Evolutionary conservation across 208 protist genomes (phyloP).

Genomic region (Leishmania martiniquensis): DNA sequence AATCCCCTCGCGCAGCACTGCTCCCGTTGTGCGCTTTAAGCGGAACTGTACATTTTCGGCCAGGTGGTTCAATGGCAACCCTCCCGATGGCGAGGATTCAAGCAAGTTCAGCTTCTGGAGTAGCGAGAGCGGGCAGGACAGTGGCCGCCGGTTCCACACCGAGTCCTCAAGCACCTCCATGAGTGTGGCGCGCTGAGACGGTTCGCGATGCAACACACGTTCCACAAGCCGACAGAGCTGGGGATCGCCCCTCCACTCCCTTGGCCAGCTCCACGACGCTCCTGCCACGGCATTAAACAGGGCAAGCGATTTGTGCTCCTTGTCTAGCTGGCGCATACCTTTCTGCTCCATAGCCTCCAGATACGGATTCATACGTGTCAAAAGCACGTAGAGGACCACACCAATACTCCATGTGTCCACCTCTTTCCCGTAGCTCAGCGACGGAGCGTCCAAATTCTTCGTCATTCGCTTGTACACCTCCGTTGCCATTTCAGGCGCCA

Average conservation of each 20-base stretch:
- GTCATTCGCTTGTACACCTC: constrained; percentile 87
- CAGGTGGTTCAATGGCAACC: constrained; percentile 42
- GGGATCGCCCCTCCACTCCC: constrained; percentile 57
- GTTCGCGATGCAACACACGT: constrained; percentile 58
- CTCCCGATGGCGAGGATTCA: constrained; percentile 32
- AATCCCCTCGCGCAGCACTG: constrained; percentile 48
- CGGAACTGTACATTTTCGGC: constrained; percentile 43
- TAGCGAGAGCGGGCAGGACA: constrained; percentile 76
- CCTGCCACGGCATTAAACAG: constrained; percentile 79
- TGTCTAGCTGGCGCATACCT: constrained; percentile 53
- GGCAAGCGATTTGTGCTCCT: constrained; percentile 69
- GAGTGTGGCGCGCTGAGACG: constrained; percentile 54
- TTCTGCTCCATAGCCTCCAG: constrained; percentile 67
- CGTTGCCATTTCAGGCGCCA: constrained; percentile 89
- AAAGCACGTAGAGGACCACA: constrained; percentile 85
- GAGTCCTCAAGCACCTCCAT: constrained; percentile 78
- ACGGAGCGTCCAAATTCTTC: constrained; percentile 44
- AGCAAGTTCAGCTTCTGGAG: constrained; percentile 82
- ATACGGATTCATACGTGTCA: constrained; percentile 90
- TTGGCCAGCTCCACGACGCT: constrained; percentile 83
- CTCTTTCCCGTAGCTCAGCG: constrained; percentile 85
- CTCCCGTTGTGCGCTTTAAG: constrained; percentile 42
- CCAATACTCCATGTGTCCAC: constrained; percentile 92
- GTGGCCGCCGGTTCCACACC: constrained; percentile 83
- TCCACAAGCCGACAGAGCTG: constrained; percentile 72